Conservation (phyloP, 108 stramenopile genomes). For the Licmophora abbreviata region DNA sequence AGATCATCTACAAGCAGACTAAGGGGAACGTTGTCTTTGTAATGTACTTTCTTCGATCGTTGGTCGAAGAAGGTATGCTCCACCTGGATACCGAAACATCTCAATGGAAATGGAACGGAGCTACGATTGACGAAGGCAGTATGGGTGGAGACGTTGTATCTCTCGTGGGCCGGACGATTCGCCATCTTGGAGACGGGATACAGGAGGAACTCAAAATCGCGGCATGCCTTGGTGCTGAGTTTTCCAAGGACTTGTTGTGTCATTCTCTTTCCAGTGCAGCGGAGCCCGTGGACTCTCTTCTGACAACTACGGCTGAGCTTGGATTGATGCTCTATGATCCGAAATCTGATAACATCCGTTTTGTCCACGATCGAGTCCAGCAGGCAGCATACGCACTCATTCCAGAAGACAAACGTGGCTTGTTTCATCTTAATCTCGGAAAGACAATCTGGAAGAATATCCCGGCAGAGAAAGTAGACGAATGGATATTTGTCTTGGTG, state of each 20-base stretch:
- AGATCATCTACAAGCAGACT: constrained; percentile 9
- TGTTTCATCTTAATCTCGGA: constrained; percentile 39
- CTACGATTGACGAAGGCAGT: not conserved
- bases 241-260: constrained; percentile 15
- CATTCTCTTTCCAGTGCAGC: not conserved
- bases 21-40: constrained; percentile 10
- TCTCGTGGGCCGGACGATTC: constrained; percentile 37
- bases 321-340: constrained; percentile 15
- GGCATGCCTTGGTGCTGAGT: constrained; percentile 40
- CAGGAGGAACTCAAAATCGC: constrained; percentile 33
- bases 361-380: constrained; percentile 29
- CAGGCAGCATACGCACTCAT: constrained; percentile 27
- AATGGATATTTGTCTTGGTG: constrained; percentile 11
- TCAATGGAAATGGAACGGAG: constrained; percentile 16
- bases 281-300: constrained; percentile 7
- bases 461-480: constrained; percentile 11
- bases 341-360: constrained; percentile 8
- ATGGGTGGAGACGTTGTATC: constrained; percentile 11
- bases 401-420: constrained; percentile 16
- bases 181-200: constrained; percentile 16
- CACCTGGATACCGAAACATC: not conserved
- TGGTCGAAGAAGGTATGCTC: constrained; percentile 4
- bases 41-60: constrained; percentile 5
- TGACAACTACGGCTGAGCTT: constrained; percentile 19
- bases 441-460: constrained; percentile 18